These are phyloP conservation scores for Cyclotella choctawhatcheeana DNA, from an alignment of 108 stramenopile genomes.

Conservation along the genomic window DNA sequence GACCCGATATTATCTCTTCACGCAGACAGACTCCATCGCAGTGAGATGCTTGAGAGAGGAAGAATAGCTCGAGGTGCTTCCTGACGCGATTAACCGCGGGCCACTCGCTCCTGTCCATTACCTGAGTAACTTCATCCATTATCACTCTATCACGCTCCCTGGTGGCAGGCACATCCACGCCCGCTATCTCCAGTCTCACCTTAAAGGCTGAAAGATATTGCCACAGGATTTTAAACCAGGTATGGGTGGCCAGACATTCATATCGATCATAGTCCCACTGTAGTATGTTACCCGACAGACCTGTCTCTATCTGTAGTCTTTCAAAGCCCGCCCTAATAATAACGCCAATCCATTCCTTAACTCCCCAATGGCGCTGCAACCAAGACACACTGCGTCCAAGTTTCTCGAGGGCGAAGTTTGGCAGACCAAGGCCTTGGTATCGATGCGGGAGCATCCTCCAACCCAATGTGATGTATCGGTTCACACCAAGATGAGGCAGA, in stretches of 20 bases:
- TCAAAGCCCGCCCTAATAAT: neutral
- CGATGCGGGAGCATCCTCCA: neutral
- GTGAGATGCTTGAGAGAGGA: too few relatives aligned
- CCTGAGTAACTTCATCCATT: neutral
- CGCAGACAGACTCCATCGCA: too few relatives aligned
- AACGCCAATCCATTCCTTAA: neutral
- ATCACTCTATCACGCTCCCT: neutral
- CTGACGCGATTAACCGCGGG: neutral
- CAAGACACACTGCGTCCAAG: neutral
- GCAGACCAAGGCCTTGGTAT: slow-evolving; percentile 13
- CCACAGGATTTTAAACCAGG: slow-evolving; percentile 11
- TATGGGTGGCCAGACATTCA: slow-evolving; percentile 1
- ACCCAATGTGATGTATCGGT: neutral
- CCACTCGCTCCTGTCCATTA: neutral
- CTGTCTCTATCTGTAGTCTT: neutral
- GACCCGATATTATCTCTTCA: too few relatives aligned
- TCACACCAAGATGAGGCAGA: neutral
- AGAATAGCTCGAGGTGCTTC: neutral
- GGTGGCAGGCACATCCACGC: neutral
- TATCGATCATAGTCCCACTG: neutral
- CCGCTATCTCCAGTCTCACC: neutral
- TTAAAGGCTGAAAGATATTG: neutral
- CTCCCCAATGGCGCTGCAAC: slow-evolving; percentile 12
- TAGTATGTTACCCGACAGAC: slow-evolving; percentile 4
- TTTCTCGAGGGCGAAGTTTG: neutral